Evolutionary conservation across 2,329 filamentous ascomycete species (phyloP).

Genomic region (Aspergillus nomiae): DNA sequence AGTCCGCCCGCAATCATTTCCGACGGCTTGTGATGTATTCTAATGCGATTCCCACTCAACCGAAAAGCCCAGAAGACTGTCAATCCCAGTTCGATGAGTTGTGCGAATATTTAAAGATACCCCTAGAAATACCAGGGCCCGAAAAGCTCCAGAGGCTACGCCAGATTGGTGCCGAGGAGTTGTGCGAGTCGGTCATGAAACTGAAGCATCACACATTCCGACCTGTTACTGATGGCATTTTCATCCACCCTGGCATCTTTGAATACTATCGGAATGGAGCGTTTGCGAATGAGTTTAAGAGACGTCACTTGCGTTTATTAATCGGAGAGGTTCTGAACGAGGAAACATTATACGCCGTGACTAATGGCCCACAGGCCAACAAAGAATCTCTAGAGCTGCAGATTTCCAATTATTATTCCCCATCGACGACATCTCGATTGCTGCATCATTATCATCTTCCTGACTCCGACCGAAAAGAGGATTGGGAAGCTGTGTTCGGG

Average conservation of each 20-base stretch:
- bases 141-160: constrained; percentile 40
- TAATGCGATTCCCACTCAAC: constrained; percentile 50
- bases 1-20: constrained; percentile 35
- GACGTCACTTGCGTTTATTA: constrained; percentile 38
- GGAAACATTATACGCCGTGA: constrained; percentile 47
- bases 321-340: constrained; percentile 51
- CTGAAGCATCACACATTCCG: constrained; percentile 52
- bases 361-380: constrained; percentile 39
- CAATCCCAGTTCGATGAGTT: constrained; percentile 49
- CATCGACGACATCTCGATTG: constrained; percentile 39
- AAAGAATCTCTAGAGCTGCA: constrained; percentile 39
- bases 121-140: constrained; percentile 16
- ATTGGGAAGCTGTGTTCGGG: constrained; percentile 46
- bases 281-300: constrained; percentile 43
- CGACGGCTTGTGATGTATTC: constrained; percentile 48
- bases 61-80: constrained; percentile 40
- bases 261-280: constrained; percentile 40
- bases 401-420: constrained; percentile 48
- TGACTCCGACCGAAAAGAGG: constrained; percentile 27
- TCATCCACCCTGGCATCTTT: constrained; percentile 43
- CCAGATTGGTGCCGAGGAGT: constrained; percentile 30
- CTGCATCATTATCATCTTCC: constrained; percentile 42
- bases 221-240: constrained; percentile 46
- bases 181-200: constrained; percentile 39
- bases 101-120: constrained; percentile 38